Evolutionary conservation across 305 asterid species (phyloP).

Genomic region (Fraxinus nigra): DNA sequence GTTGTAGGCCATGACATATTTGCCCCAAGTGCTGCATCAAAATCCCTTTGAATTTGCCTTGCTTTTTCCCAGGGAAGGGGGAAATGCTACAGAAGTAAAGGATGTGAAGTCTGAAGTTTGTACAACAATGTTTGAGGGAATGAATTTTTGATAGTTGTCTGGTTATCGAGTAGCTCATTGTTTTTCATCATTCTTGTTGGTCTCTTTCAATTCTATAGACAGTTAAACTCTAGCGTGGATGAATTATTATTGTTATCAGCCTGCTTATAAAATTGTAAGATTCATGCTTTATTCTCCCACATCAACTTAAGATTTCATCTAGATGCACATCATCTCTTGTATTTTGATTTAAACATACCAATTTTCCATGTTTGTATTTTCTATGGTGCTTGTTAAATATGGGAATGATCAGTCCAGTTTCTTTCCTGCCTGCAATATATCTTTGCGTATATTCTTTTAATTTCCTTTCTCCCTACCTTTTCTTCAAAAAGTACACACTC

Average conservation of each 20-base stretch:
- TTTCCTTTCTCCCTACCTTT: not conserved
- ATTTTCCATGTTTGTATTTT: not conserved
- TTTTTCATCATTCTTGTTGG: not conserved
- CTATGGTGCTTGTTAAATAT: not conserved
- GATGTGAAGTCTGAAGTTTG: not conserved
- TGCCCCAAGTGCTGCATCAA: not conserved
- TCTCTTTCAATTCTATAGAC: not conserved
- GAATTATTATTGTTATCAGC: not conserved
- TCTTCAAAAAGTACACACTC: not conserved
- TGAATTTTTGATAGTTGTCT: not conserved
- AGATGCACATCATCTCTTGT: not conserved
- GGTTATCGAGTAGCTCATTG: not conserved
- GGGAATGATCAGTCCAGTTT: not conserved
- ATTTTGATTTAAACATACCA: not conserved
- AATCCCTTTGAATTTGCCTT: not conserved
- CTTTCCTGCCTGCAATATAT: not conserved
- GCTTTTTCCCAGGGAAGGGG: not conserved
- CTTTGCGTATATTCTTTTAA: not conserved
- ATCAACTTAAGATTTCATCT: not conserved
- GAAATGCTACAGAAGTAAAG: not conserved
- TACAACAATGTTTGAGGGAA: not conserved
- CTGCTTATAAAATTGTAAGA: not conserved
- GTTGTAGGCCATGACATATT: not conserved
- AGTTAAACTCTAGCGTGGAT: not conserved
- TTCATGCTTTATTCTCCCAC: not conserved